Evolutionary conservation across 331 rosid species (phyloP).

Genomic region (Pyrus hybrid): DNA sequence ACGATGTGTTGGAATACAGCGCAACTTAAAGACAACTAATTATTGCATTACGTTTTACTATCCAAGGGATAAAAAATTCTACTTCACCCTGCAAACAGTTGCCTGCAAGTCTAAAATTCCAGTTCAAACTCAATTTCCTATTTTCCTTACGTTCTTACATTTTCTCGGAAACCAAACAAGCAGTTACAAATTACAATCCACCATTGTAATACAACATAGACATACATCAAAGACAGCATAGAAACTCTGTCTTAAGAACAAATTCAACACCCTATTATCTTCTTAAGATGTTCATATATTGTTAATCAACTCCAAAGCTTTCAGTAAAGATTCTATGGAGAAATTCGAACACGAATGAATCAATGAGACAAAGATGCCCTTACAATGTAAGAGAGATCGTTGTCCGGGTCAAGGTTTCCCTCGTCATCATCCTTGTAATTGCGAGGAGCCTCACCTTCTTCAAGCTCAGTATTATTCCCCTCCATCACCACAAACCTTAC

Average conservation of each 20-base stretch:
- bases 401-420: constrained; percentile 37
- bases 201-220: constrained; percentile 2
- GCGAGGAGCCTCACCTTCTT: constrained; percentile 77
- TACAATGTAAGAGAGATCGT: constrained; percentile 64
- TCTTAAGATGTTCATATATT: neutral
- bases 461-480: constrained; percentile 43
- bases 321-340: neutral
- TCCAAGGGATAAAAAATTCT: neutral
- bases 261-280: neutral
- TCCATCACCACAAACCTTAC: constrained; percentile 26
- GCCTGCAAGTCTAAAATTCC: neutral
- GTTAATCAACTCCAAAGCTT: constrained; percentile 1
- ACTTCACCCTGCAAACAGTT: neutral
- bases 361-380: constrained; percentile 29
- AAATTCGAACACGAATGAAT: constrained; percentile 18
- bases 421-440: constrained; percentile 42
- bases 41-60: neutral
- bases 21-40: neutral
- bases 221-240: neutral
- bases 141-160: neutral
- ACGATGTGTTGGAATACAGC: neutral
- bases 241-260: neutral
- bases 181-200: neutral
- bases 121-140: neutral
- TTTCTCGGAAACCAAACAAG: constrained; percentile 1